These are phyloP conservation scores for Bipolaris victoriae DNA, from an alignment of 2,329 filamentous ascomycete species.

Conservation along the genomic window DNA sequence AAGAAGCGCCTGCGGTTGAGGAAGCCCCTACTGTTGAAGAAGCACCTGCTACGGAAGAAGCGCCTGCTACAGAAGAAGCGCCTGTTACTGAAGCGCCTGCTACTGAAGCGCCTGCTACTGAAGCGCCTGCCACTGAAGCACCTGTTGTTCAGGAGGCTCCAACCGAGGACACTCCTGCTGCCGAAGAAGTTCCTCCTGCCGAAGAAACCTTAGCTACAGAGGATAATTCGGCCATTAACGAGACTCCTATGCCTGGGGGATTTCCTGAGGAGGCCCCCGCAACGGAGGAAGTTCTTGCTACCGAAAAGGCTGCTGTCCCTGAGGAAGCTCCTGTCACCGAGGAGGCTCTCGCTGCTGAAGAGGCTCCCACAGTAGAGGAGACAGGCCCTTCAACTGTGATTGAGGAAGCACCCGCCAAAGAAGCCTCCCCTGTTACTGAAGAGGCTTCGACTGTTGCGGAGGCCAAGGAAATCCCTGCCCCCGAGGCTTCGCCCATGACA, in stretches of 20 bases:
- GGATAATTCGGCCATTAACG: neutral
- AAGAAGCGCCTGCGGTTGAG: neutral
- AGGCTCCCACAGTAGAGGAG: neutral
- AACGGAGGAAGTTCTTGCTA: neutral
- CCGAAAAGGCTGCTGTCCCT: too few species aligned
- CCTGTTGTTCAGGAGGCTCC: neutral
- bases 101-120: too few species aligned
- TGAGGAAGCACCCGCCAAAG: neutral
- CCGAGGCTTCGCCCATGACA: neutral
- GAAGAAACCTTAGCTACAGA: neutral
- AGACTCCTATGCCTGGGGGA: neutral
- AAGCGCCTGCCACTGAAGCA: neutral
- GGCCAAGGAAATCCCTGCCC: neutral
- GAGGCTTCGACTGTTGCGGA: neutral
- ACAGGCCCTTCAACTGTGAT: neutral
- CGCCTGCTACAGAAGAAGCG: neutral
- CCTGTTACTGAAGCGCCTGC: too few species aligned
- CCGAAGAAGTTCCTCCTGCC: too few species aligned
- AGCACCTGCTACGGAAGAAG: neutral
- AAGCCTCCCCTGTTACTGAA: neutral
- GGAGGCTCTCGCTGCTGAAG: neutral
- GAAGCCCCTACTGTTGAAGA: conserved; percentile 1
- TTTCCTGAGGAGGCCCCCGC: neutral
- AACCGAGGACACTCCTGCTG: neutral
- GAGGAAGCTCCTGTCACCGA: neutral